Evolutionary conservation across 1,284 basidiomycete species (phyloP), one percentile per base, ranked within the genome.

Genomic region (Taiwanofungus camphoratus): DNA sequence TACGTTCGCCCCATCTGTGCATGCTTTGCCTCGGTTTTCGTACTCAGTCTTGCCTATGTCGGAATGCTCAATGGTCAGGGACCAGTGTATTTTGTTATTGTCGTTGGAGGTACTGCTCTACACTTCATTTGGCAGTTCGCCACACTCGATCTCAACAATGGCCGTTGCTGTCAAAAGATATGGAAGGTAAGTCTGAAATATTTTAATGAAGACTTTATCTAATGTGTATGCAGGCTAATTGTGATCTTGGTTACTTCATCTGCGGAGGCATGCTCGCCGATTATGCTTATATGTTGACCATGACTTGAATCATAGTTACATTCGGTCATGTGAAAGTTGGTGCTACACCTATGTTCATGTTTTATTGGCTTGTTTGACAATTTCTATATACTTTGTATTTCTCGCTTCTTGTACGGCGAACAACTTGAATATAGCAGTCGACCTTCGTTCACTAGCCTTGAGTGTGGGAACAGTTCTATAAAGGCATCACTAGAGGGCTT

Each of bases 61-160:
- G 70, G 69, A 0, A 49, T 57, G 39, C 40, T 60, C 22, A 64
- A 67, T 51, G 42, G 37, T 3, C 64, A 67, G 40, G 63, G 67
- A 15, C 54, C 60, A 21, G 54, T 65, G 1, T 76, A 68, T 57
- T 77, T 68, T 49, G 50, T 58, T 4, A 39, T 74, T 23, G 58
- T 64, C n/a, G 65, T 74, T 22, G 58, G 60, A 3, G 69, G 68
- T 1, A 61, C 68, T 1, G 63, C 64, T 1, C 46, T 60, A 20
- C 73, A 77, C 51, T 54, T 79, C 7, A 52, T 57, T 2, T 72
- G 70, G 69, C 74, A 78, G 49, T 59, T 77, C 15, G 45, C 49
- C 7, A 58, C 48, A 12, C 31, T 31, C 5, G 39, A 49, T 21
- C 24, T 39, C 7, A 41, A 39, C 19, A 24, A 24, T 22, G 32